Conservation (phyloP, 169 alveolate genomes). For the Cryptosporidium ubiquitum region DNA sequence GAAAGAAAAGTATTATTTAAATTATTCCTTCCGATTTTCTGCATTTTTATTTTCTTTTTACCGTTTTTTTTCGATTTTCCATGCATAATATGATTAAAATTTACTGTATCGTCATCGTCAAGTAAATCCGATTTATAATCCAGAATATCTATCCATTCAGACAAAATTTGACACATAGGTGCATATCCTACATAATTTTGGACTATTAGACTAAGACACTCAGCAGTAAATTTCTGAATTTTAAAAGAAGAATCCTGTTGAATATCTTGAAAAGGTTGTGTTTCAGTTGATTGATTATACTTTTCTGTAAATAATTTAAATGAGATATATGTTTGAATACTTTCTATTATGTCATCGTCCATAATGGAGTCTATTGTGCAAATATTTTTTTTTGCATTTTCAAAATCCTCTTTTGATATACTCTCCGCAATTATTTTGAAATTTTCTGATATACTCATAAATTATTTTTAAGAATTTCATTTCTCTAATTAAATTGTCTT, state of each 20-base stretch:
- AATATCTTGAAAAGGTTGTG: background rate
- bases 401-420: slow-evolving; percentile 55
- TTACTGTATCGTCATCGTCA: background rate
- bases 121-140: slow-evolving; percentile 9
- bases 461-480: slow-evolving; percentile 10
- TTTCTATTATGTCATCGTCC: slow-evolving; percentile 45
- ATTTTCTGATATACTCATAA: slow-evolving; percentile 12
- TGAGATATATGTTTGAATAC: slow-evolving; percentile 42
- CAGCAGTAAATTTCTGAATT: slow-evolving; percentile 11
- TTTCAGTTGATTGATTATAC: background rate
- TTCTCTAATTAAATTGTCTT: background rate
- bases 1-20: background rate
- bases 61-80: background rate
- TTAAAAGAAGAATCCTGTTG: background rate
- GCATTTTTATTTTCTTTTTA: slow-evolving; percentile 24
- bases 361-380: slow-evolving; percentile 36
- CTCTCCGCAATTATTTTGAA: slow-evolving; percentile 2
- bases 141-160: slow-evolving; percentile 57
- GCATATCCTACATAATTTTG: slow-evolving; percentile 60
- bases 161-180: slow-evolving; percentile 57
- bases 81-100: background rate
- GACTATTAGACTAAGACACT: slow-evolving; percentile 33
- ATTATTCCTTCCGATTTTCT: background rate
- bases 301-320: slow-evolving; percentile 17
- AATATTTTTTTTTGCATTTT: slow-evolving; percentile 27